Conservation (phyloP, 495 filamentous ascomycete species). For the Neurospora sp. region DNA sequence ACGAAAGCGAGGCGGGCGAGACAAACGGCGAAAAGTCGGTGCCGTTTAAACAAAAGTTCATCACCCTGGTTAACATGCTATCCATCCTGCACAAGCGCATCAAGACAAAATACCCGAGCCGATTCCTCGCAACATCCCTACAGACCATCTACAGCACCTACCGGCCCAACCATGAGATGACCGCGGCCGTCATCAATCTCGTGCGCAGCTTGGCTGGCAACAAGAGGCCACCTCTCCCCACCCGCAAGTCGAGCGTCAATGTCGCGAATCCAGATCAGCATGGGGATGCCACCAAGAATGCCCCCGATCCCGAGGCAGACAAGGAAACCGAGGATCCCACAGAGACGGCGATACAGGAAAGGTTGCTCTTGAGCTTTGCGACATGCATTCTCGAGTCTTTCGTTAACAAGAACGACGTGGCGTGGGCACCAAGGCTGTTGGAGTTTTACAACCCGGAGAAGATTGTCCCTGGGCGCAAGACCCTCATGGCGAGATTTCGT, state of each 20-base stretch:
- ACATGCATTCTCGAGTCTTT: constrained; percentile 80
- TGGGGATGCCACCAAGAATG: constrained; percentile 40
- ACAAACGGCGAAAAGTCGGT: constrained; percentile 6
- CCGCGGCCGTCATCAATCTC: constrained; percentile 63
- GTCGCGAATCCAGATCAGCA: constrained; percentile 36
- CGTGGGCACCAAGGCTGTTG: constrained; percentile 64
- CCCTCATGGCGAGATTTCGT: constrained; percentile 51
- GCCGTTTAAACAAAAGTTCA: constrained; percentile 48
- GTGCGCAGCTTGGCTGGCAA: constrained; percentile 62
- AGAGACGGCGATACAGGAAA: constrained; percentile 52
- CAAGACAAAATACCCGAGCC: constrained; percentile 80
- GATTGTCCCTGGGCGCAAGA: constrained; percentile 44
- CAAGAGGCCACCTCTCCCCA: constrained; percentile 65
- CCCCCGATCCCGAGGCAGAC: constrained; percentile 75
- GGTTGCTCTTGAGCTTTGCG: constrained; percentile 74
- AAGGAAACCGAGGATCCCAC: constrained; percentile 40
- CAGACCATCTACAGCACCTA: constrained; percentile 66
- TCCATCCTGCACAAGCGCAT: constrained; percentile 79
- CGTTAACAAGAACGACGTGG: constrained; percentile 53
- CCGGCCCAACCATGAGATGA: constrained; percentile 51
- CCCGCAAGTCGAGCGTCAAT: constrained; percentile 53
- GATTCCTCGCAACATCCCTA: constrained; percentile 84
- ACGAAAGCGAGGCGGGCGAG: constrained; percentile 14
- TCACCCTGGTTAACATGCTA: constrained; percentile 68
- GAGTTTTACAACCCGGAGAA: constrained; percentile 59